phyloP scores from a whole-genome alignment of 768 basidiomycete genomes.

The Leccinellum rugosiceps region DNA sequence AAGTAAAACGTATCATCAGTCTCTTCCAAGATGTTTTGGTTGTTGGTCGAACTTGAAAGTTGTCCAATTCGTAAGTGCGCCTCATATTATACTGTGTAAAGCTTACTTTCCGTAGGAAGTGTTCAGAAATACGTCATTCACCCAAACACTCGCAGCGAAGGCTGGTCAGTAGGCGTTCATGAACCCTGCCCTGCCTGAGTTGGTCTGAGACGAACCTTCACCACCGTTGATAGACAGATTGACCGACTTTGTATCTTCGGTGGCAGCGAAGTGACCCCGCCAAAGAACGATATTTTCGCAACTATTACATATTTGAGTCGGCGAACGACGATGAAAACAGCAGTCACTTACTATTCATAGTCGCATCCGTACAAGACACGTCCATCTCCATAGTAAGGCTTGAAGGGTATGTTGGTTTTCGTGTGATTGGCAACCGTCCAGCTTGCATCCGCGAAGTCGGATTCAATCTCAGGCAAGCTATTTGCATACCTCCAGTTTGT shows the following conservation, averaged over 20 bases:
- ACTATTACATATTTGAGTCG: constrained; percentile 34
- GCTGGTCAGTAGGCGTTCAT: constrained; percentile 32
- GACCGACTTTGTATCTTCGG: constrained; percentile 56
- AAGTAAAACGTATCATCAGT: constrained; percentile 66
- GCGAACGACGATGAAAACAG: constrained; percentile 3
- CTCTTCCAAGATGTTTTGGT: constrained; percentile 56
- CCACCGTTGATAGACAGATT: constrained; percentile 82
- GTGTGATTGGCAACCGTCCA: constrained; percentile 72
- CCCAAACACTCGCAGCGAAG: constrained; percentile 81
- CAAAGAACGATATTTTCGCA: constrained; percentile 82
- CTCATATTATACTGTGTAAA: constrained; percentile 1
- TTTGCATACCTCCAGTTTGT: constrained; percentile 72
- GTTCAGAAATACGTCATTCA: constrained; percentile 67
- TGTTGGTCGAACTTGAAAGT: constrained; percentile 55
- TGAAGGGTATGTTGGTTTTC: constrained; percentile 68
- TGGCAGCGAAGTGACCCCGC: constrained; percentile 75
- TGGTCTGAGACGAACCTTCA: constrained; percentile 43
- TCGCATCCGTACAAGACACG: constrained; percentile 83
- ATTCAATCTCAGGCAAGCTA: constrained; percentile 67
- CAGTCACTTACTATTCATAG: constrained; percentile 67
- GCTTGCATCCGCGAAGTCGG: constrained; percentile 53
- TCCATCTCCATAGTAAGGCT: constrained; percentile 71
- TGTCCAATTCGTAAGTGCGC: background rate
- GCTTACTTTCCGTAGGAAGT: constrained; percentile 75
- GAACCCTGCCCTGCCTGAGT: background rate